Percentiles rank a stretch among this genome's conserved stretches.
Evolutionary conservation across 352 stramenopile species (phyloP).

Genomic region (Globisporangium middletonii): DNA sequence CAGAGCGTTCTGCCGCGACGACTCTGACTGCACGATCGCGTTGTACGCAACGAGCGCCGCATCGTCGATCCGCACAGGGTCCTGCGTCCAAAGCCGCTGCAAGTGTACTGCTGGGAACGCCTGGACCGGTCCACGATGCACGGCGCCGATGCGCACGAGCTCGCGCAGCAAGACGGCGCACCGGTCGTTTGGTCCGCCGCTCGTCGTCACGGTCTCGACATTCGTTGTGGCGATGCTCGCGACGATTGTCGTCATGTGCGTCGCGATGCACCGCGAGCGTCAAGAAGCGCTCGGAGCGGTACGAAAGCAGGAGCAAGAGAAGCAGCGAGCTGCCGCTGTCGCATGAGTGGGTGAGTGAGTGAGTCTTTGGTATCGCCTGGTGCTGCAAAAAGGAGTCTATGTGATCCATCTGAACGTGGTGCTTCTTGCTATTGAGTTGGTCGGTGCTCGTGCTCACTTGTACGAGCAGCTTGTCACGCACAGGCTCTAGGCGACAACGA

Average conservation of each 20-base stretch:
- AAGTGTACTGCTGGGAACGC: not conserved
- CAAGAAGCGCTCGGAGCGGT: not conserved
- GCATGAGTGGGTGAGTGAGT: not conserved
- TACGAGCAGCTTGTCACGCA: no score
- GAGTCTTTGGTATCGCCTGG: no score
- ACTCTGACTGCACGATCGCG: conserved; percentile 57
- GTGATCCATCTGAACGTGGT: no score
- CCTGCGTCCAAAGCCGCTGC: not conserved
- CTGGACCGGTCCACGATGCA: conserved; percentile 3
- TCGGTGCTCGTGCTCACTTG: no score
- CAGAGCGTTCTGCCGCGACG: conserved; percentile 41
- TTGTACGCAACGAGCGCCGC: conserved; percentile 1
- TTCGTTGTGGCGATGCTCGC: not conserved
- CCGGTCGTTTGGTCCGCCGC: conserved; percentile 2
- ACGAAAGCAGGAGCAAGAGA: not conserved
- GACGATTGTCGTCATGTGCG: not conserved
- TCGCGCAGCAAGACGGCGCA: not conserved
- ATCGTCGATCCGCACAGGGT: not conserved
- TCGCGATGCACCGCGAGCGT: conserved; percentile 1
- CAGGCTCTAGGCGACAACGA: no score
- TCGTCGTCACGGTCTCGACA: not conserved
- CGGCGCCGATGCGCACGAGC: not conserved
- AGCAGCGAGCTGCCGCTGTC: not conserved
- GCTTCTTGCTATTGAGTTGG: no score
- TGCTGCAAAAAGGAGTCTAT: no score